Evolutionary conservation across 148 eudicot genomes (phyloP), one percentile per base, ranked within the genome.

Genomic region (Fagopyrum homotropicum): DNA sequence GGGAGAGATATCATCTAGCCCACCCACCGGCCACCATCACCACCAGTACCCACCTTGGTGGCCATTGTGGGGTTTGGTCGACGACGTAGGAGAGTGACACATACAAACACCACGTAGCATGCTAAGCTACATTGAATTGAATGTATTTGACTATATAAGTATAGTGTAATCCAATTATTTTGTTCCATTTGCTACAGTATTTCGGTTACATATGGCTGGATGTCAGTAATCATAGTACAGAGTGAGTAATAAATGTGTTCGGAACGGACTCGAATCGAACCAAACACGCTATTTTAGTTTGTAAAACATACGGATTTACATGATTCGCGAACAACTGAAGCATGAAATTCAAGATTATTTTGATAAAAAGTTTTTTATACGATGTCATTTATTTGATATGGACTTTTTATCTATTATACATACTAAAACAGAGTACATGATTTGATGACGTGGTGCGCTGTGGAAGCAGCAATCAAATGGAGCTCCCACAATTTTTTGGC

Each of bases 11-110:
- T 26, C 30, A 5, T 2, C n/a, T 51, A n/a, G 14, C 63, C 69
- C 69, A 63, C 69, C 69, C 69, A 61, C 68, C 45, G 45, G 69
- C 69, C n/a, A 63, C 69, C 69, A 63, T 63, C 45, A 66, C 71
- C 71, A 6, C 47, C 47, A 12, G 52, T 49, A 6, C 7, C 47
- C 71, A 43, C 45, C 69, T 35, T 35, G 69, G 45, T 35, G 69
- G 45, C 45, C 12, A 14, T 64, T 4, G 3, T 7, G 61, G 26
- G 61, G 61, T 56, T 17, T 51, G 55, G 61, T 17, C 4, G 8
- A 17, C 26, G 17, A 17, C 14, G 4, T 10, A 17, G 8, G 61
- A n/a, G 61, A 10, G 30, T 29, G 44, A 30, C 43, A 9, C 43
- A 3, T 61, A 61, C 14, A 35, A 59, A 12, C 45, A 2, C 45